Evolutionary conservation across 495 filamentous ascomycete genomes (phyloP), one percentile per base, ranked within the genome.

Genomic region (Haplographium delicatum): DNA sequence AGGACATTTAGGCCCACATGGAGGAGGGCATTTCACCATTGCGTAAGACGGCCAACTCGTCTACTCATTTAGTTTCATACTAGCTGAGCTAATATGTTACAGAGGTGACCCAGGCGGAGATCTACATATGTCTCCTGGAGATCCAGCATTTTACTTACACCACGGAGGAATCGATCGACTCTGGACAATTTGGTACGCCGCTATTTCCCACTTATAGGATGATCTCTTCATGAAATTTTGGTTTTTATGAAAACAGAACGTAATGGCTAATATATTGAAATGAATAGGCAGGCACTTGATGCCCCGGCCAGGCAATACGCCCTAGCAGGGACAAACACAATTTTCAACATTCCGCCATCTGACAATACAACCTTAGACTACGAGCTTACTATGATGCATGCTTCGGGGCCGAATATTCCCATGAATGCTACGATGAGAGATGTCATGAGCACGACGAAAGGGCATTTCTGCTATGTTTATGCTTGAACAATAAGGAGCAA

Each of bases 151-250:
- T 65, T 88, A 70, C 60, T 69, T 82, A 18, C 84, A 88, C 62
- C 85, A 89, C 61, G 78, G 72, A 4, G 78, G 80, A 70, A 75
- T 90, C 47, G 86, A 89, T 63, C 76, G 79, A 30, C 53, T 80
- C 3, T 88, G 75, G 70, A 84, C 80, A 76, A 80, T 81, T 22
- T 88, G 85, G 85, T 83, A 88, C 6, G 34, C n/a, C n/a, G n/a
- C n/a, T n/a, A n/a, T n/a, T n/a, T n/a, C n/a, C n/a, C n/a, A n/a
- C n/a, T n/a, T n/a, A n/a, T n/a, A n/a, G n/a, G n/a, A n/a, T n/a
- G n/a, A n/a, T n/a, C n/a, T n/a, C n/a, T n/a, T n/a, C n/a, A n/a
- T n/a, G n/a, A n/a, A n/a, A 31, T 31, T 23, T 19, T 18, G 3
- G 6, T 19, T 37, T 18, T 25, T 41, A 16, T 40, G 10, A 11